phyloP scores from a whole-genome alignment of 1,139 yeast species.

The Arxiozyma heterogenica region DNA sequence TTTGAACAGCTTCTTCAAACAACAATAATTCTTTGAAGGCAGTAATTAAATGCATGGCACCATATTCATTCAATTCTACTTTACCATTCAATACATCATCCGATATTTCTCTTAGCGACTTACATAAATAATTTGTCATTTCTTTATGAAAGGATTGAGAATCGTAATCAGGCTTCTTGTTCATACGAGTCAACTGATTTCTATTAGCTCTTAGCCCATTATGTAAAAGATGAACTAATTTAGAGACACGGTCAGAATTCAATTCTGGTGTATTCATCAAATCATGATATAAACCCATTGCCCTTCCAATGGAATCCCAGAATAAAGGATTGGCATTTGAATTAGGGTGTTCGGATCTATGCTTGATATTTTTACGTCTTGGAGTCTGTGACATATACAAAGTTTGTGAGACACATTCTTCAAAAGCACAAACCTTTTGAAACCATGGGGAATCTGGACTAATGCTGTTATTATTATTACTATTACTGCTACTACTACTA shows the following conservation, averaged over 20 bases:
- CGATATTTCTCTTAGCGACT: slow-evolving; percentile 41
- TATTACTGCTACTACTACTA: slow-evolving; percentile 8
- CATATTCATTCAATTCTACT: slow-evolving; percentile 40
- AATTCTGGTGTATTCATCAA: slow-evolving; percentile 38
- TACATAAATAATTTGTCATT: slow-evolving; percentile 38
- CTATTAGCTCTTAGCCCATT: slow-evolving; percentile 45
- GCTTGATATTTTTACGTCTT: slow-evolving; percentile 24
- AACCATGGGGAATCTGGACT: slow-evolving; percentile 35
- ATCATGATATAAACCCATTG: slow-evolving; percentile 40
- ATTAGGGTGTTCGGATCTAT: slow-evolving; percentile 22
- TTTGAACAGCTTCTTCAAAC: slow-evolving; percentile 43
- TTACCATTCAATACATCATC: slow-evolving; percentile 37
- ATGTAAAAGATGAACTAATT: slow-evolving; percentile 40
- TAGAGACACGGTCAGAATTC: slow-evolving; percentile 37
- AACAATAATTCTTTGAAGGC: slow-evolving; percentile 48
- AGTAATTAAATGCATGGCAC: slow-evolving; percentile 48
- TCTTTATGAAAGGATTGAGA: slow-evolving; percentile 43
- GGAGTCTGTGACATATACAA: slow-evolving; percentile 30
- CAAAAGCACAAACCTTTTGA: slow-evolving; percentile 38
- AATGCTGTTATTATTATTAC: slow-evolving; percentile 16
- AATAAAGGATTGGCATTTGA: slow-evolving; percentile 30
- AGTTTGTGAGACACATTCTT: slow-evolving; percentile 38
- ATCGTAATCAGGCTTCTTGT: slow-evolving; percentile 47
- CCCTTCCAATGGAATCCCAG: slow-evolving; percentile 40
- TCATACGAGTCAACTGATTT: slow-evolving; percentile 40